Base-by-base conservation (phyloP, 257 asterid species). In the Pogostemon cablin region DNA sequence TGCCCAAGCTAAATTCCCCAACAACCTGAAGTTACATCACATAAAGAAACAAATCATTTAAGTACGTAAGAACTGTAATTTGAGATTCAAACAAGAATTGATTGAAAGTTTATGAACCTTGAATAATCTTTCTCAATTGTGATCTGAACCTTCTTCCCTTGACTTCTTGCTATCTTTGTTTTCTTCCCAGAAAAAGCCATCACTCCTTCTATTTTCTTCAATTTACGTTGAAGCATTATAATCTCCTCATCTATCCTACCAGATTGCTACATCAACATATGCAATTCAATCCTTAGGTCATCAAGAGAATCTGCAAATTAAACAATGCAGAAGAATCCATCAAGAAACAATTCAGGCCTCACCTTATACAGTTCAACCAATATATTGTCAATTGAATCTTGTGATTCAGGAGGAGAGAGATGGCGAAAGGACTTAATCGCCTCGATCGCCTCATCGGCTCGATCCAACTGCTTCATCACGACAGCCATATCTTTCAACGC, bases 401-500 rank as follows among this genome's bases (percentile, higher is more conserved):
- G 98, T 60, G 99, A 95, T 20, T 88, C 87, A 38, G 50, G 78
- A 48, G 97, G 90, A 61, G 98, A 91, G 50, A 91, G 99, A 78
- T 91, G 85, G 48, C 99, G 98, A 67, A 95, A 95, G 1, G 99
- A 95, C 80, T 83, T 90, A 63, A 95, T 90, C 59, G 99, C 99
- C 81, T 95, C 97, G 5, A 95, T 84, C 1, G 98, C 99, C 85
- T 95, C 99, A 11, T 95, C 93, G 0, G 98, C 71, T 0, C 99
- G 85, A 63, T 86, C 74, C 81, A 95, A 73, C 52, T 91, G 99
- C 66, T 89, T 89, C 99, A 91, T 89, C 41, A 89, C 96, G 34
- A 89, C 82, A 10, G 99, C 99, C 99, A 91, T 95, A 84, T 95
- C 99, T 76, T 95, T 95, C 9, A 95, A 79, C 58, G 99, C 93